Base-by-base conservation (phyloP, 75 land plant genomes). In the Picea sitchensis region DNA sequence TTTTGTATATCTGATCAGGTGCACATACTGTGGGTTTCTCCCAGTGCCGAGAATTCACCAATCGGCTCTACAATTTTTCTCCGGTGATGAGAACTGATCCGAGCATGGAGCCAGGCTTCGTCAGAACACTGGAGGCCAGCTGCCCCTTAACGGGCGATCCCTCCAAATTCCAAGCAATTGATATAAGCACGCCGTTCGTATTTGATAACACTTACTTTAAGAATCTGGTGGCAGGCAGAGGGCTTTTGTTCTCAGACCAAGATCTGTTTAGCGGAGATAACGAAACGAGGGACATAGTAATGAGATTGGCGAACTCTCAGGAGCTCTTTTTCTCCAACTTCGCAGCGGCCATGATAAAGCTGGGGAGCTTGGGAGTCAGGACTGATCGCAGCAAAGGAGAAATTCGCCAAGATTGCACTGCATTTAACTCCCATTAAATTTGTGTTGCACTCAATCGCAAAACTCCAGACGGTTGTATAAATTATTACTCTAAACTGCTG, bases 331-430 rank as follows among this genome's bases (percentile, higher is more conserved):
- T 80, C 76, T 0, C 20, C 6, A 21, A 17, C 12, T 80, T 80
- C 31, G 47, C 76, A 17, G 30, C 32, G 38, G 30, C 81, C 54
- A 80, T 80, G 81, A 72, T 69, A 11, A 80, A 80, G 77, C 20
- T 80, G n/a, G 58, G 59, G 2, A 60, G 83, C 13, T 84, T 93
- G n/a, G 88, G 86, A 34, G 36, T 91, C 67, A 83, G 79, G 68
- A 84, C 88, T 1, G 88, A 71, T 13, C 26, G 36, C 20, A 76
- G 79, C 1, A 1, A 41, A 3, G 92, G 92, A 4, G 92, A 91
- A 76, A 79, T 91, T 75, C 73, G 92, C 54, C 84, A 34, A 73
- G 81, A 88, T 56, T 91, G 92, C 74, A 75, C 90, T 34, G 83
- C 77, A 47, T 84, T 61, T 14, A 90, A 90, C 12, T 32, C 36